Evolutionary conservation across 2,329 filamentous ascomycete species (phyloP).

Genomic region (Colletotrichum salicis): DNA sequence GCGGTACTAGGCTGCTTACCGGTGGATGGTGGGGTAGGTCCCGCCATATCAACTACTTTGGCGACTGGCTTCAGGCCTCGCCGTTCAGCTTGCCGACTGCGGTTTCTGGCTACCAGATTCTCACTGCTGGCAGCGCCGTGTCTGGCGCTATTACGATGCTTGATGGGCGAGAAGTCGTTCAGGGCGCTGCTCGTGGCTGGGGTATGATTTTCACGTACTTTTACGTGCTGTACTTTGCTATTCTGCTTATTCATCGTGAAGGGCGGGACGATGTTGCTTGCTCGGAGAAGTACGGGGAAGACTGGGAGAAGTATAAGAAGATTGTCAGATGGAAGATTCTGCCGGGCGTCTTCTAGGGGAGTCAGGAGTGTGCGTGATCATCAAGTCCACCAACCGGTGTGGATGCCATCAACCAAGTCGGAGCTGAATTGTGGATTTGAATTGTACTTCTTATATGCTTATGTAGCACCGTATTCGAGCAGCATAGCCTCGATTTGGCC

Average conservation of each 20-base stretch:
- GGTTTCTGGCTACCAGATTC: conserved; percentile 71
- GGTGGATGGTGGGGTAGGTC: conserved; percentile 80
- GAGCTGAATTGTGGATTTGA: too few species aligned
- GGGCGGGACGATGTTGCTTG: conserved; percentile 85
- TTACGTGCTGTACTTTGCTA: conserved; percentile 83
- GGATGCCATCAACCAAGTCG: neutral
- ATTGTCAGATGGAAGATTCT: conserved; percentile 79
- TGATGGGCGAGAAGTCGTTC: conserved; percentile 67
- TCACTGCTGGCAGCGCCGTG: conserved; percentile 45
- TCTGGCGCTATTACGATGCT: conserved; percentile 55
- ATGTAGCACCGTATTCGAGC: neutral
- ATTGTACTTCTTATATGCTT: too few species aligned
- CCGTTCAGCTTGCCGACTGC: conserved; percentile 77
- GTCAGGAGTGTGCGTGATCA: too few species aligned
- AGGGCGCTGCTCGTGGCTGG: conserved; percentile 75
- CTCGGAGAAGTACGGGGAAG: conserved; percentile 80
- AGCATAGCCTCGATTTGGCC: neutral
- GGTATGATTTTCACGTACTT: conserved; percentile 86
- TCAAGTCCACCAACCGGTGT: too few species aligned
- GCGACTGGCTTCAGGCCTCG: conserved; percentile 80
- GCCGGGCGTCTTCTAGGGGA: conserved; percentile 74
- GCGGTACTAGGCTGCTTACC: conserved; percentile 72
- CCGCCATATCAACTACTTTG: conserved; percentile 80
- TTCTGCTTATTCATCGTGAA: conserved; percentile 83
- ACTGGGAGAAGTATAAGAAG: conserved; percentile 82